Percentiles rank a stretch among this genome's conserved stretches.
These are phyloP conservation scores for Rehmannia glutinosa DNA, from an alignment of 257 asterid species.

Conservation along the genomic window DNA sequence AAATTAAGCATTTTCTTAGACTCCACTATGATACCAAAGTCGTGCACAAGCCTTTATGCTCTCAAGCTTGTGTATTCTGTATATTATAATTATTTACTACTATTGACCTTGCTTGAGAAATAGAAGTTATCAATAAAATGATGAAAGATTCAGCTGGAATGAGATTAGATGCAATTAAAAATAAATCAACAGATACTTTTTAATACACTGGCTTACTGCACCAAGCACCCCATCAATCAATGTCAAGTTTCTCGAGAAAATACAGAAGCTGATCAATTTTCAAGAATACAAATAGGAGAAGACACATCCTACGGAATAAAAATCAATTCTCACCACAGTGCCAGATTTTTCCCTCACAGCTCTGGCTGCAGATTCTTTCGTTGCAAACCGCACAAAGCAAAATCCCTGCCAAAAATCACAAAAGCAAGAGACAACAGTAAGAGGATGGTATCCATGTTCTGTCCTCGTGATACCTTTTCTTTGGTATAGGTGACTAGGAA, in stretches of 20 bases:
- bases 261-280: background rate
- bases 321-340: conserved; percentile 45
- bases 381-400: conserved; percentile 81
- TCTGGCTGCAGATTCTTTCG: conserved; percentile 76
- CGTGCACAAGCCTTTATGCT: no score
- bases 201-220: background rate
- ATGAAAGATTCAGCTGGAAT: background rate
- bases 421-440: conserved; percentile 11
- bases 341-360: conserved; percentile 83
- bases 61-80: background rate
- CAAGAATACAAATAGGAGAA: conserved; percentile 5
- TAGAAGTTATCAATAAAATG: background rate
- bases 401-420: conserved; percentile 54
- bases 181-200: background rate
- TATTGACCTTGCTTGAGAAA: no score
- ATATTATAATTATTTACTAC: background rate
- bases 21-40: no score
- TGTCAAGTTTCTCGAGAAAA: background rate
- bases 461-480: background rate
- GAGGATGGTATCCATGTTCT: conserved; percentile 11
- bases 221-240: background rate
- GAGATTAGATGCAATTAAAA: background rate
- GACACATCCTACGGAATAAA: background rate
- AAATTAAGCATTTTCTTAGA: no score
- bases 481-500: background rate